Evolutionary conservation across 192 early-diverging fungal genomes (phyloP).

Genomic region (Linnemannia schmuckeri): DNA sequence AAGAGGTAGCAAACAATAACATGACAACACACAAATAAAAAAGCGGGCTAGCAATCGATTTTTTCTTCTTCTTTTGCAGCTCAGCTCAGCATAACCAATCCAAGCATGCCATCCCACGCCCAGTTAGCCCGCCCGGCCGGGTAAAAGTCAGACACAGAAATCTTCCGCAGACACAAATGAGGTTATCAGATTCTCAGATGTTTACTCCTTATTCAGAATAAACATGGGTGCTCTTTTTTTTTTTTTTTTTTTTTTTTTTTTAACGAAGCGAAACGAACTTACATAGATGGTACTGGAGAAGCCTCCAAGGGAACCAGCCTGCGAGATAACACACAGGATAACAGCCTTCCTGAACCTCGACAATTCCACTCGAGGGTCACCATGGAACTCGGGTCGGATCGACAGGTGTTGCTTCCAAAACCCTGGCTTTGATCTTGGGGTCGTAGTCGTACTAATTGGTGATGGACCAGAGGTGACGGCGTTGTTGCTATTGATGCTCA

Average conservation of each 20-base stretch:
- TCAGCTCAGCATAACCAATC: neutral
- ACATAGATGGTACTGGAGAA: constrained; percentile 54
- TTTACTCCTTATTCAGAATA: neutral
- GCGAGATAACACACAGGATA: constrained; percentile 38
- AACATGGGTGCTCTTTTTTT: neutral
- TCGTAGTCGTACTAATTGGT: neutral
- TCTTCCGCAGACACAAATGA: neutral
- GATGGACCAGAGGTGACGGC: neutral
- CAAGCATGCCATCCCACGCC: neutral
- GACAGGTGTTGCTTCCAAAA: constrained; percentile 32
- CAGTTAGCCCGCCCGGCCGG: neutral
- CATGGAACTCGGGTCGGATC: constrained; percentile 27
- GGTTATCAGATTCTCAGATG: constrained; percentile 13
- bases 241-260: neutral
- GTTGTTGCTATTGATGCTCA: neutral
- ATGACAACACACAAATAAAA: neutral
- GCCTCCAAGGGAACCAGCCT: constrained; percentile 47
- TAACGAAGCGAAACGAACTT: neutral
- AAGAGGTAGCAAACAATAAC: neutral
- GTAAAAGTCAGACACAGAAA: neutral
- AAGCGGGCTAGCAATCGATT: neutral
- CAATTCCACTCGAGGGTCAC: constrained; percentile 34
- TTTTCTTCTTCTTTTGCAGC: neutral
- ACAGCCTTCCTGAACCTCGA: constrained; percentile 34
- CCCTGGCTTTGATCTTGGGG: neutral